A percentile compares a stretch with the other conserved stretches of the same genome.
These are phyloP conservation scores for Xylariaceae sp. DNA, from an alignment of 2,329 filamentous ascomycete genomes.

Conservation along the genomic window DNA sequence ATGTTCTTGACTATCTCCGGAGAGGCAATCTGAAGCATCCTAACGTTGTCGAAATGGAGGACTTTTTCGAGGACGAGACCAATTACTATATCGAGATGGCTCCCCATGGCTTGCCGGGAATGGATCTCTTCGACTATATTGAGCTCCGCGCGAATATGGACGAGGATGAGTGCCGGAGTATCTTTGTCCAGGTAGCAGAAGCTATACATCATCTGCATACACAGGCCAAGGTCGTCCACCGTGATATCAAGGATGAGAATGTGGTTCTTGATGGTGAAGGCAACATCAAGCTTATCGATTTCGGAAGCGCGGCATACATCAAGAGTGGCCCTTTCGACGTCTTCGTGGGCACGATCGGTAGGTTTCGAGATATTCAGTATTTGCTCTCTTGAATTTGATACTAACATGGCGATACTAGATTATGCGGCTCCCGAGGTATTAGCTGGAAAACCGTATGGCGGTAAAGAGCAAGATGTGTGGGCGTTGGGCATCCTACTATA, in stretches of 20 bases:
- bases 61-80: slow-evolving; percentile 71
- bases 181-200: slow-evolving; percentile 87
- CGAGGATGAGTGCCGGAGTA: slow-evolving; percentile 86
- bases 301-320: slow-evolving; percentile 96
- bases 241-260: slow-evolving; percentile 99
- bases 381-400: neutral
- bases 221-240: slow-evolving; percentile 86
- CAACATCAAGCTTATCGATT: slow-evolving; percentile 94
- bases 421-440: slow-evolving; percentile 98
- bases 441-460: slow-evolving; percentile 83
- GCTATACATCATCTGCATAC: slow-evolving; percentile 89
- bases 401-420: slow-evolving; percentile 50
- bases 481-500: slow-evolving; percentile 94
- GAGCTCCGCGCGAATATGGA: slow-evolving; percentile 96
- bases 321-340: slow-evolving; percentile 98
- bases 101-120: slow-evolving; percentile 88
- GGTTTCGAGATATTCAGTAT: slow-evolving; percentile 31
- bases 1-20: slow-evolving; percentile 89
- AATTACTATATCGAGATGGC: slow-evolving; percentile 99
- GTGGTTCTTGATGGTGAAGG: slow-evolving; percentile 93
- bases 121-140: slow-evolving; percentile 99
- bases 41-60: slow-evolving; percentile 68
- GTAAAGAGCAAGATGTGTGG: slow-evolving; percentile 98
- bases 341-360: slow-evolving; percentile 97
- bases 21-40: slow-evolving; percentile 62